Evolutionary conservation across 2,329 filamentous ascomycete species (phyloP).

Genomic region (Pyricularia sp.): DNA sequence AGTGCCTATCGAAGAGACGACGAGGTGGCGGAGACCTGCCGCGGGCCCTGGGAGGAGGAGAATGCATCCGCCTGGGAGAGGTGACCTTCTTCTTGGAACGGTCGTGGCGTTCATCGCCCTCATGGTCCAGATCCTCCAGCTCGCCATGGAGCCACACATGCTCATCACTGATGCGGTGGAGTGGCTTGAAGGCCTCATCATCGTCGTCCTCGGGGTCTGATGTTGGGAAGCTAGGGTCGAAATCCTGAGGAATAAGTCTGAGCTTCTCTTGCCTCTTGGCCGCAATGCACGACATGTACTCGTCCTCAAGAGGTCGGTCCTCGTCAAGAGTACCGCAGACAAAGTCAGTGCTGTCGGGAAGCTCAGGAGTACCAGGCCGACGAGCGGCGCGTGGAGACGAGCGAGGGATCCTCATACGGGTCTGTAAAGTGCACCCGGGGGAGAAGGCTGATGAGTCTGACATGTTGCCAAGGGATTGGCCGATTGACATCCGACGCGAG

Average conservation of each 20-base stretch:
- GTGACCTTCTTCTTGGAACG: constrained; percentile 34
- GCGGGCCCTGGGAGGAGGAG: constrained; percentile 40
- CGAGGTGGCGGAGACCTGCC: constrained; percentile 43
- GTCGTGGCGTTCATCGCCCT: constrained; percentile 38
- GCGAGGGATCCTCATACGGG: constrained; percentile 23
- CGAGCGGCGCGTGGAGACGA: constrained; percentile 37
- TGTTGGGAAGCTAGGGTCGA: constrained; percentile 93
- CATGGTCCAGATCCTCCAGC: constrained; percentile 56
- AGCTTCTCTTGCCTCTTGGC: constrained; percentile 75
- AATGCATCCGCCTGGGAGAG: constrained; percentile 55
- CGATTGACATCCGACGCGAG: neutral
- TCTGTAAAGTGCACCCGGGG: constrained; percentile 21
- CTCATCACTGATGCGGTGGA: constrained; percentile 56
- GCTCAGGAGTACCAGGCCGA: constrained; percentile 63
- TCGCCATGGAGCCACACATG: constrained; percentile 62
- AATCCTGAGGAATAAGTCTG: constrained; percentile 82
- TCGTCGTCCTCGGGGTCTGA: constrained; percentile 85
- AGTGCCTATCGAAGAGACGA: constrained; percentile 55
- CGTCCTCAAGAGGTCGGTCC: constrained; percentile 87
- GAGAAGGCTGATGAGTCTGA: constrained; percentile 55
- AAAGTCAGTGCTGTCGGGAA: constrained; percentile 96
- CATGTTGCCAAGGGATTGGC: constrained; percentile 27
- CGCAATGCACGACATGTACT: constrained; percentile 78
- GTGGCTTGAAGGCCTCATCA: constrained; percentile 52
- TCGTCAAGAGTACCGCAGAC: constrained; percentile 98